Evolutionary conservation across 2,329 filamentous ascomycete genomes (phyloP).

Genomic region (Bipolaris bicolor): DNA sequence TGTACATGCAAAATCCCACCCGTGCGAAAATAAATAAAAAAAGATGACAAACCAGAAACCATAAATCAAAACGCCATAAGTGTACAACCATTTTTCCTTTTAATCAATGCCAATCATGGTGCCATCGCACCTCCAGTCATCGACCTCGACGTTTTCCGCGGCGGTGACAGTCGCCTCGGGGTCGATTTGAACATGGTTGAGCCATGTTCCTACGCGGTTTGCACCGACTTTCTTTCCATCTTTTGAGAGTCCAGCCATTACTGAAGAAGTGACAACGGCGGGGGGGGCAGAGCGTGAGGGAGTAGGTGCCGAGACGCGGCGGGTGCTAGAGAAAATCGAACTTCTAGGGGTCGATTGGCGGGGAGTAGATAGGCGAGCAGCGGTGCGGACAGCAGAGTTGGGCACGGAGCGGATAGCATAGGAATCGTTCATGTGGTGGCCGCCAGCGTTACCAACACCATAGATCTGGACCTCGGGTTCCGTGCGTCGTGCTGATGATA

Average conservation of each 20-base stretch:
- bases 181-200: constrained; percentile 46
- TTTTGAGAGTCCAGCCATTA: constrained; percentile 48
- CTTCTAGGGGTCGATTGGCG: constrained; percentile 30
- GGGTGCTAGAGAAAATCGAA: constrained; percentile 36
- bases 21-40: neutral
- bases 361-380: constrained; percentile 27
- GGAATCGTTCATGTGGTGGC: constrained; percentile 66
- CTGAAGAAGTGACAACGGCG: constrained; percentile 28
- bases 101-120: constrained; percentile 46
- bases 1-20: constrained; percentile 8
- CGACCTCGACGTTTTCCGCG: constrained; percentile 41
- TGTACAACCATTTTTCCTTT: constrained; percentile 14
- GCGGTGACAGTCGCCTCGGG: constrained; percentile 45
- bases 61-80: constrained; percentile 16
- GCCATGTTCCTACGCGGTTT: constrained; percentile 49
- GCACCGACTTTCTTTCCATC: constrained; percentile 45
- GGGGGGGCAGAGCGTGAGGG: constrained; percentile 16
- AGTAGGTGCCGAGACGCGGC: constrained; percentile 25
- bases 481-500: constrained; percentile 34
- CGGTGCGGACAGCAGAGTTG: constrained; percentile 35
- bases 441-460: constrained; percentile 59
- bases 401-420: constrained; percentile 44
- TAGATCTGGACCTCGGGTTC: constrained; percentile 57
- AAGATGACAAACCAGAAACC: neutral
- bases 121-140: constrained; percentile 45